Percentiles rank a stretch among this genome's conserved stretches.
phyloP scores from a whole-genome alignment of 306 rosid species.

The Neltuma alba region DNA sequence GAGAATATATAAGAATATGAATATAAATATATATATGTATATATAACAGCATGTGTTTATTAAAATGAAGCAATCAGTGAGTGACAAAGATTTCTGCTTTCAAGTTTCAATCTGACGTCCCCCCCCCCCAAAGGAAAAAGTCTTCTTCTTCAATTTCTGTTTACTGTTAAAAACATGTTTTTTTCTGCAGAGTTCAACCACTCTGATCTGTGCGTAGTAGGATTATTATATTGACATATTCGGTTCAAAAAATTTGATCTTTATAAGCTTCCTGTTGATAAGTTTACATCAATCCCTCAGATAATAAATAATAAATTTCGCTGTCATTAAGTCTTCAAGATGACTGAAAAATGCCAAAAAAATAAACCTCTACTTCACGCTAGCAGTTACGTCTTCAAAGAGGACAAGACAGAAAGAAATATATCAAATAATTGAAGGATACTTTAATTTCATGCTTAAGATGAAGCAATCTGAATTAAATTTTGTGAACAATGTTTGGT shows the following conservation, averaged over 20 bases:
- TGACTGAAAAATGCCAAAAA: conserved; percentile 28
- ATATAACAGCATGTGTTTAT: not conserved
- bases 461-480: conserved; percentile 1
- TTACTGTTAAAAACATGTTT: conserved; percentile 35
- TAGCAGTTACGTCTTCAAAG: conserved; percentile 31
- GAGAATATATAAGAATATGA: no score
- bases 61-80: not conserved
- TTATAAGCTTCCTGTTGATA: conserved; percentile 29
- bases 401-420: not conserved
- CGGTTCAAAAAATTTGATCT: not conserved
- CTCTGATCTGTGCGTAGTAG: conserved; percentile 19
- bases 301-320: not conserved
- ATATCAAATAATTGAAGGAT: conserved; percentile 6
- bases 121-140: no score
- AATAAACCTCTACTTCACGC: conserved; percentile 37
- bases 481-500: conserved; percentile 12
- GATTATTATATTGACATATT: not conserved
- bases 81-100: conserved; percentile 38
- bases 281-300: conserved; percentile 36
- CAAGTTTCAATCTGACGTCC: no score
- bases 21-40: no score
- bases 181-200: conserved; percentile 34
- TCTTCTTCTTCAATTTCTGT: conserved; percentile 31
- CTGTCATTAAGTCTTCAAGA: conserved; percentile 38
- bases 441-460: not conserved